A percentile compares a stretch with the other conserved stretches of the same genome.
These are phyloP conservation scores for Ceratonia siliqua DNA, from an alignment of 306 rosid species.

Conservation along the genomic window DNA sequence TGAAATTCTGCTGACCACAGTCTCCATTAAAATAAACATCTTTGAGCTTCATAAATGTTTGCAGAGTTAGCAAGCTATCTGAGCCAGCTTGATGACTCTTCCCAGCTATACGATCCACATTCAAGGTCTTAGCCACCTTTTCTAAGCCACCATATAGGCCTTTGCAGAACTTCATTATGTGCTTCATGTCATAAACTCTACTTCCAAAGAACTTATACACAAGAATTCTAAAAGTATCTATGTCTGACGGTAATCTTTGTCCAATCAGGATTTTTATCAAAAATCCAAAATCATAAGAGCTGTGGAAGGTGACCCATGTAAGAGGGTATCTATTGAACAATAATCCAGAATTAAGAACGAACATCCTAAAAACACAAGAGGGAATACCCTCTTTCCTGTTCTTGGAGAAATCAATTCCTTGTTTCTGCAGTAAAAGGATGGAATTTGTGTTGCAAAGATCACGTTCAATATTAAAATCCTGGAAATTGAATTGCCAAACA, in stretches of 20 bases:
- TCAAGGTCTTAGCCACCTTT: not conserved
- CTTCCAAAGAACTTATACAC: not conserved
- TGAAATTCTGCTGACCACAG: not conserved
- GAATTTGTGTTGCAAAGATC: not conserved
- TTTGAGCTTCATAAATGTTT: slow-evolving; percentile 8
- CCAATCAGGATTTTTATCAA: not conserved
- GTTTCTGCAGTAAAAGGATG: not conserved
- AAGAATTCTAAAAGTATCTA: not conserved
- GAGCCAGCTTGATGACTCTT: slow-evolving; percentile 26
- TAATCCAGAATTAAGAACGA: not conserved
- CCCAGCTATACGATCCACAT: not conserved
- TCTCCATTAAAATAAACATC: not conserved
- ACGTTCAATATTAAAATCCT: not conserved
- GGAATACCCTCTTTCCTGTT: slow-evolving; percentile 2
- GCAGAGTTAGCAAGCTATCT: slow-evolving; percentile 16
- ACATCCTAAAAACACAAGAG: not conserved
- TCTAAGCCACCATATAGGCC: slow-evolving; percentile 27
- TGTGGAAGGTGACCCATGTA: slow-evolving; percentile 15
- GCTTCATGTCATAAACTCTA: slow-evolving; percentile 9
- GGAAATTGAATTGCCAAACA: slow-evolving; percentile 23
- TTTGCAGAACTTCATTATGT: slow-evolving; percentile 17
- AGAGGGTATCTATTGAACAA: not conserved
- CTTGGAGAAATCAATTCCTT: slow-evolving; percentile 20
- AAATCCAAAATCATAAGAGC: slow-evolving; percentile 20
- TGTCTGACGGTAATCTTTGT: not conserved